Conservation (phyloP, 495 filamentous ascomycete genomes). For the Talaromyces trachyspermus region DNA sequence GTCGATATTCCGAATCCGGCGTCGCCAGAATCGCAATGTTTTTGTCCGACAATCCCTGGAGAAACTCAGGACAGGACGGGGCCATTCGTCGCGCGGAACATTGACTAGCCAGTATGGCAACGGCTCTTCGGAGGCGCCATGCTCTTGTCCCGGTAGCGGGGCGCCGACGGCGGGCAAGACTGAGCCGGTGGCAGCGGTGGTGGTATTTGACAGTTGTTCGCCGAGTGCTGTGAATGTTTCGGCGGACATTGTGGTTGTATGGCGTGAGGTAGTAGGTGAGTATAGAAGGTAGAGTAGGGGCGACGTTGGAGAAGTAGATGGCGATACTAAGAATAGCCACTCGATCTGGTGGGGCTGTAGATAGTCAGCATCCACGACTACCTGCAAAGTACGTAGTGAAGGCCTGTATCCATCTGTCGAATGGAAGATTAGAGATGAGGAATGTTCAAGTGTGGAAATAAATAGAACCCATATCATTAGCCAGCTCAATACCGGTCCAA, state of each 20-base stretch:
- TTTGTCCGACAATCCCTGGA: constrained; percentile 43
- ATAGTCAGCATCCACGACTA: too few relatives aligned
- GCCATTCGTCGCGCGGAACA: constrained; percentile 52
- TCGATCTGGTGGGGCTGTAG: not conserved
- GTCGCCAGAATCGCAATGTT: constrained; percentile 53
- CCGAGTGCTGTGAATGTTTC: constrained; percentile 20
- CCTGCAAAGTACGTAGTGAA: too few relatives aligned
- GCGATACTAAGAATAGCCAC: not conserved
- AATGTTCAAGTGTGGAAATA: too few relatives aligned
- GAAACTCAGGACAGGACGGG: constrained; percentile 62
- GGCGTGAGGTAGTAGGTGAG: too few relatives aligned
- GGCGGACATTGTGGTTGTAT: constrained; percentile 9
- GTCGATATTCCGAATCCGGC: constrained; percentile 51
- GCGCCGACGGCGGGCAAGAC: constrained; percentile 6
- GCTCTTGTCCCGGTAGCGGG: not conserved
- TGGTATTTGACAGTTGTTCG: constrained; percentile 18
- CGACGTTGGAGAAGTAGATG: not conserved
- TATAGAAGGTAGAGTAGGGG: too few relatives aligned
- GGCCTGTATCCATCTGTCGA: too few relatives aligned
- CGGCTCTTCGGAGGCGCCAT: constrained; percentile 8
- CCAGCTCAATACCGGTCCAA: too few relatives aligned
- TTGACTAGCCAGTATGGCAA: constrained; percentile 80
- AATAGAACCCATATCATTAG: too few relatives aligned
- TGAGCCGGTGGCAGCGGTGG: constrained; percentile 9
- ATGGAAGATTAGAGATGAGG: too few relatives aligned